Base-by-base conservation (phyloP, 768 basidiomycete species). In the Auricularia heimuer region DNA sequence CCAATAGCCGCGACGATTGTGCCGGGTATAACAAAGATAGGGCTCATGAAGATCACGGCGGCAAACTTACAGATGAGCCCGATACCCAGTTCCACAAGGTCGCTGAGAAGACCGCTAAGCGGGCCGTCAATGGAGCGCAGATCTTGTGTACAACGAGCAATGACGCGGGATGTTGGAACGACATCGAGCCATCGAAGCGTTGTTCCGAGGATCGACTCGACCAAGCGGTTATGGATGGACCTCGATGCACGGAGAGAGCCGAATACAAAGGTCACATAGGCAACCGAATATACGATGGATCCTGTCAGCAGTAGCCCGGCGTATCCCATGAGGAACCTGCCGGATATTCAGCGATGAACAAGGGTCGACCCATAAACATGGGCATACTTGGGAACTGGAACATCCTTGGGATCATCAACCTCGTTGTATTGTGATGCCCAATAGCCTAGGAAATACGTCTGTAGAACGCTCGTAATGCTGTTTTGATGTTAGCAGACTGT, bases 111-210 rank as follows among this genome's bases (percentile, higher is more conserved):
- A 6, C 60, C 24, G 24, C 33, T 58, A 35, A 65, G 29, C 33
- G 73, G 74, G 7, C 73, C 77, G 65, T 80, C 79, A 54, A 80
- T 77, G 14, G 74, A 70, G 61, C 68, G 76, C 24, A 88, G 86
- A 70, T 89, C 88, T 63, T 86, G 82, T 1, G 87, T 89, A 71
- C 83, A 84, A 62, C 87, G 80, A 35, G 85, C 76, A 51, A 88
- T 83, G 62, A 90, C 82, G 3, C 88, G 82, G n/a, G 81, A 81
- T 0, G 77, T 77, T 0, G 82, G 82, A 1, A 80, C 81, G 6
- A 71, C 77, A 66, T 84, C 82, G 8, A 83, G 74, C 79, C 80
- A 83, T 65, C 82, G 80, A 29, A 34, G 80, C 79, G 2, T 81
- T 82, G 44, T 77, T 74, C 33, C 63, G 37, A 36, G 62, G 16